phyloP scores from a whole-genome alignment of 352 stramenopile genomes.

The Phytopythium sindhum region DNA sequence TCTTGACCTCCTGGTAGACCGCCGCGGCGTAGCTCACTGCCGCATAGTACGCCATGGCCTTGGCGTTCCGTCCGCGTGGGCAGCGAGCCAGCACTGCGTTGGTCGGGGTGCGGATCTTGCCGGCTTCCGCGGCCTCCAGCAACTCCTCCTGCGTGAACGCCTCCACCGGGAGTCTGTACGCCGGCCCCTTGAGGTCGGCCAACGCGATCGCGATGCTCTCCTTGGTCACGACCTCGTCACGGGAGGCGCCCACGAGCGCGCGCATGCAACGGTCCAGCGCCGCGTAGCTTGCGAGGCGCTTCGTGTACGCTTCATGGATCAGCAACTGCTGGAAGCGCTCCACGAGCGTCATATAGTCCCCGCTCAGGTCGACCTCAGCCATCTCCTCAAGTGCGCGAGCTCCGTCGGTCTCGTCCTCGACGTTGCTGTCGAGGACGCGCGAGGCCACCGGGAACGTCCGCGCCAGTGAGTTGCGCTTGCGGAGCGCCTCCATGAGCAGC shows the following conservation, averaged over 20 bases:
- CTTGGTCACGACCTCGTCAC: slow-evolving; percentile 61
- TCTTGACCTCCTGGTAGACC: slow-evolving; percentile 54
- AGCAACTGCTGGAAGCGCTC: slow-evolving; percentile 63
- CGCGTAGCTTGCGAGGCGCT: slow-evolving; percentile 53
- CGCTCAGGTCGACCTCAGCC: slow-evolving; percentile 59
- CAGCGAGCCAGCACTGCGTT: slow-evolving; percentile 45
- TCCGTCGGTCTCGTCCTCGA: slow-evolving; percentile 19
- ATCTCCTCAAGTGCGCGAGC: slow-evolving; percentile 23
- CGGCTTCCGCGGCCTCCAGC: slow-evolving; percentile 26
- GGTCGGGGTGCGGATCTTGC: slow-evolving; percentile 50
- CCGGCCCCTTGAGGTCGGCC: slow-evolving; percentile 19
- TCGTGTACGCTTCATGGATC: slow-evolving; percentile 68
- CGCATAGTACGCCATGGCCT: slow-evolving; percentile 64
- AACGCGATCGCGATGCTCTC: slow-evolving; percentile 62
- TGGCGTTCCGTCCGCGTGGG: slow-evolving; percentile 43
- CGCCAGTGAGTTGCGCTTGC: slow-evolving; percentile 68
- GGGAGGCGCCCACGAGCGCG: slow-evolving; percentile 33
- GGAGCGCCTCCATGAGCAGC: slow-evolving; percentile 60
- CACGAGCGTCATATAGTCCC: slow-evolving; percentile 64
- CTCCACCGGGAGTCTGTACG: slow-evolving; percentile 48
- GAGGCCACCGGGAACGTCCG: slow-evolving; percentile 59
- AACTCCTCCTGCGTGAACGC: slow-evolving; percentile 72
- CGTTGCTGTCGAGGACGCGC: slow-evolving; percentile 20
- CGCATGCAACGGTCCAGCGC: slow-evolving; percentile 64
- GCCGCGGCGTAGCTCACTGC: slow-evolving; percentile 54